Percentiles rank a stretch among this genome's conserved stretches.
Conservation (phyloP, 352 stramenopile species). For the Pilasporangium apinafurcum region DNA sequence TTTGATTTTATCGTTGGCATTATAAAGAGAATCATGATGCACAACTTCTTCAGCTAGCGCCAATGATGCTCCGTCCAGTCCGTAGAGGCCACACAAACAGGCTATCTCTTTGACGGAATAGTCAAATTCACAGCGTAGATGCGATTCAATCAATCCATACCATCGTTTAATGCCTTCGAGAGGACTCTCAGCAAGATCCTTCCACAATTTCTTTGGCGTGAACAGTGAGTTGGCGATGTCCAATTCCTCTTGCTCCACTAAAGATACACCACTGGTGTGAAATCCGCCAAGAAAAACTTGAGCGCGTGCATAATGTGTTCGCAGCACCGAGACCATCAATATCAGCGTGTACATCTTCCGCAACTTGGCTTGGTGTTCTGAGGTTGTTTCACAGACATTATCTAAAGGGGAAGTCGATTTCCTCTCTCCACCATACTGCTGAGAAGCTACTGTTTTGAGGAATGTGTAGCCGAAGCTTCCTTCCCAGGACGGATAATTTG, state of each 20-base stretch:
- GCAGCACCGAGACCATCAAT: constrained; percentile 74
- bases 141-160: constrained; percentile 80
- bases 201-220: constrained; percentile 74
- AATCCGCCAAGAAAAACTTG: constrained; percentile 51
- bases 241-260: constrained; percentile 22
- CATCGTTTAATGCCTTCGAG: constrained; percentile 67
- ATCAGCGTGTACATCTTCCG: constrained; percentile 83
- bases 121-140: constrained; percentile 73
- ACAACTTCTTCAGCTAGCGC: constrained; percentile 18
- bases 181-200: constrained; percentile 45
- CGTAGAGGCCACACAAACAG: constrained; percentile 70
- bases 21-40: constrained; percentile 1
- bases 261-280: constrained; percentile 5
- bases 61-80: constrained; percentile 42
- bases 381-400: constrained; percentile 1
- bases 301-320: constrained; percentile 60
- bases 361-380: constrained; percentile 41
- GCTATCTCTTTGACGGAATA: constrained; percentile 67
- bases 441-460: constrained; percentile 28
- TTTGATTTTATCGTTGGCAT: not conserved
- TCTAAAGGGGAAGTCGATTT: not conserved
- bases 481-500: constrained; percentile 19
- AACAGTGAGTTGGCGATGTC: constrained; percentile 77
- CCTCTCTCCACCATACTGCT: constrained; percentile 8
- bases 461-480: constrained; percentile 69